A percentile compares a stretch with the other conserved stretches of the same genome.
Evolutionary conservation across 2,329 filamentous ascomycete species (phyloP).

Genomic region (Fusarium annulatum): DNA sequence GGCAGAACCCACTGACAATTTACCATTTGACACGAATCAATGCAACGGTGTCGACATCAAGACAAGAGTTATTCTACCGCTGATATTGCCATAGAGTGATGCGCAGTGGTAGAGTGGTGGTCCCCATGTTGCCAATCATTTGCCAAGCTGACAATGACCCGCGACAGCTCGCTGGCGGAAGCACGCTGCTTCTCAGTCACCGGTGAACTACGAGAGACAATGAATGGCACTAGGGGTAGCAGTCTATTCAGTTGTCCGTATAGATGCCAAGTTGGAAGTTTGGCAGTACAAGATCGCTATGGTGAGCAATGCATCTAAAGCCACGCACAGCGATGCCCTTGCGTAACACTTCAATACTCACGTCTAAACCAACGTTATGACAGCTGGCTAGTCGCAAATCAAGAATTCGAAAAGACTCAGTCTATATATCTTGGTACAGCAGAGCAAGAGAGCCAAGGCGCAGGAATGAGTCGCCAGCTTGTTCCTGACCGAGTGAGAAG

Average conservation of each 20-base stretch:
- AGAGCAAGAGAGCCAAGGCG: no score
- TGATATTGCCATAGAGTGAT: neutral
- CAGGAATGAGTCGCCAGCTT: neutral
- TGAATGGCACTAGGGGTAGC: neutral
- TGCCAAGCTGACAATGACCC: neutral
- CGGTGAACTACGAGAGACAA: neutral
- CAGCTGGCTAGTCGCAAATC: neutral
- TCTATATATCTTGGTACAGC: neutral
- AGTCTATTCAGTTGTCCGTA: neutral
- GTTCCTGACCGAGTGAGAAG: neutral
- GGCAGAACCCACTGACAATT: conserved; percentile 8
- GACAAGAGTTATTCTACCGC: fast-evolving
- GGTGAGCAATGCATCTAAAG: no score
- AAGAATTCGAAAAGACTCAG: neutral
- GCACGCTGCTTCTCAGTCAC: neutral
- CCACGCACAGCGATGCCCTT: neutral
- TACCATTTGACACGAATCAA: neutral
- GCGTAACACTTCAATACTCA: neutral
- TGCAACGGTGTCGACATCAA: neutral
- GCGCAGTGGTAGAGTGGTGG: neutral
- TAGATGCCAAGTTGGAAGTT: neutral
- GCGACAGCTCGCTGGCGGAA: neutral
- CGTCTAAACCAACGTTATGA: neutral
- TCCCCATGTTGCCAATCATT: neutral
- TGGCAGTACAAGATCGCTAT: no score